These are phyloP conservation scores for Wilcoxina mikolae DNA, from an alignment of 495 filamentous ascomycete genomes.

Conservation along the genomic window DNA sequence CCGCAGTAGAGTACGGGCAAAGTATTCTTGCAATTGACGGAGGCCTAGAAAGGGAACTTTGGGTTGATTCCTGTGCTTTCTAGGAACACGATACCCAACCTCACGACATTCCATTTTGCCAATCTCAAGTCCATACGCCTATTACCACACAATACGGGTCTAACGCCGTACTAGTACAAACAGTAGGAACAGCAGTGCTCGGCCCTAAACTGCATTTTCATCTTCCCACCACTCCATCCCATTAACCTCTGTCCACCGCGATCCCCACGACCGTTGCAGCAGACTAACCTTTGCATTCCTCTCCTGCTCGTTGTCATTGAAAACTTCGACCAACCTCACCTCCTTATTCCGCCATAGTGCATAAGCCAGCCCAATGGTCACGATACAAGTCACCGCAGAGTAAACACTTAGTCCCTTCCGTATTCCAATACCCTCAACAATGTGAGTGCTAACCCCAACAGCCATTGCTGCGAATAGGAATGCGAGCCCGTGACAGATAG, in stretches of 20 bases:
- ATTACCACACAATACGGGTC: too few relatives aligned
- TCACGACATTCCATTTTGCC: too few relatives aligned
- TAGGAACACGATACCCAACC: too few relatives aligned
- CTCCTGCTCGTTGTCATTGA: slow-evolving; percentile 8
- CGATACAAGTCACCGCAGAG: slow-evolving; percentile 10
- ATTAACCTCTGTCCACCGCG: slow-evolving; percentile 8
- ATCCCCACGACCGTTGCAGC: slow-evolving; percentile 8
- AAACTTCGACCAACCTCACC: slow-evolving; percentile 15
- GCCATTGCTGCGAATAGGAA: slow-evolving; percentile 51
- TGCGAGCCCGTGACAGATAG: slow-evolving; percentile 48
- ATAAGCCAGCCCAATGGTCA: slow-evolving; percentile 13
- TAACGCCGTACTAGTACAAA: background rate
- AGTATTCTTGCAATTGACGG: too few relatives aligned
- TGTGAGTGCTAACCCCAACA: slow-evolving; percentile 43
- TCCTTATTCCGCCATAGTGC: slow-evolving; percentile 19
- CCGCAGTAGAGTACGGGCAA: too few relatives aligned
- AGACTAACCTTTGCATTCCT: slow-evolving; percentile 1
- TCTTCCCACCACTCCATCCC: slow-evolving; percentile 9
- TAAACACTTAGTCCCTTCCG: slow-evolving; percentile 18
- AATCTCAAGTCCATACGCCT: too few relatives aligned
- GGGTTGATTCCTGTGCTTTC: too few relatives aligned
- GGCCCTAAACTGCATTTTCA: background rate
- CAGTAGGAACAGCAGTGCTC: background rate
- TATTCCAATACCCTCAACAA: slow-evolving; percentile 12
- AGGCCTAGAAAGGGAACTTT: too few relatives aligned